Percentiles rank a stretch among this genome's conserved stretches.
Conservation (phyloP, 2,329 filamentous ascomycete genomes). For the Neurospora crassa region DNA sequence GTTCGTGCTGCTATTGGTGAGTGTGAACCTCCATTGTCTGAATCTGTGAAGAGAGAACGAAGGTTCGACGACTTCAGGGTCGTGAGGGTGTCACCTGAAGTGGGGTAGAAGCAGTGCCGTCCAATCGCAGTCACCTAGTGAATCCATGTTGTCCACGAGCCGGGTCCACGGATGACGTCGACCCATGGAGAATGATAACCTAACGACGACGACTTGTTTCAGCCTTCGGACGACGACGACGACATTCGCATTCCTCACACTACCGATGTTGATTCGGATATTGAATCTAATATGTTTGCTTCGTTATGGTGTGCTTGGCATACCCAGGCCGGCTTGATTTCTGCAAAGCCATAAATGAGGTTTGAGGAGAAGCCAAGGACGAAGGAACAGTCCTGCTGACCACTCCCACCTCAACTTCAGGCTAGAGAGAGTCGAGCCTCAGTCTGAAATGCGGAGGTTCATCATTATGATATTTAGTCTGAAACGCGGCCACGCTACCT, state of each 20-base stretch:
- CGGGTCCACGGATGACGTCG: background rate
- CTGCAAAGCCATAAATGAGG: background rate
- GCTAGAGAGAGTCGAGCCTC: background rate
- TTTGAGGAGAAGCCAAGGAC: background rate
- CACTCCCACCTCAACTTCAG: background rate
- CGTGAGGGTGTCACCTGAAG: background rate
- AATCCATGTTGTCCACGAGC: background rate
- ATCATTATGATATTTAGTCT: background rate
- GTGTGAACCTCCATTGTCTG: background rate
- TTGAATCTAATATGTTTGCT: background rate
- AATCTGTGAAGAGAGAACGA: background rate
- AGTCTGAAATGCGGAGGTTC: background rate
- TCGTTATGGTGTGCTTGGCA: background rate
- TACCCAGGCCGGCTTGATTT: background rate
- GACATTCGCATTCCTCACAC: background rate
- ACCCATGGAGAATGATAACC: background rate
- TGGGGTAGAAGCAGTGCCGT: background rate
- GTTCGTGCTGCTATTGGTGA: background rate
- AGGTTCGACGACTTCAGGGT: background rate
- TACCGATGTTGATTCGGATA: background rate
- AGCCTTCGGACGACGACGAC: background rate
- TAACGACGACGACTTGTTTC: background rate
- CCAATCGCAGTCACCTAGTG: background rate
- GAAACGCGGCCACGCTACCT: background rate
- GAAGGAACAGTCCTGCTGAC: background rate